Conservation (phyloP, 306 rosid genomes). For the Quercus glauca region DNA sequence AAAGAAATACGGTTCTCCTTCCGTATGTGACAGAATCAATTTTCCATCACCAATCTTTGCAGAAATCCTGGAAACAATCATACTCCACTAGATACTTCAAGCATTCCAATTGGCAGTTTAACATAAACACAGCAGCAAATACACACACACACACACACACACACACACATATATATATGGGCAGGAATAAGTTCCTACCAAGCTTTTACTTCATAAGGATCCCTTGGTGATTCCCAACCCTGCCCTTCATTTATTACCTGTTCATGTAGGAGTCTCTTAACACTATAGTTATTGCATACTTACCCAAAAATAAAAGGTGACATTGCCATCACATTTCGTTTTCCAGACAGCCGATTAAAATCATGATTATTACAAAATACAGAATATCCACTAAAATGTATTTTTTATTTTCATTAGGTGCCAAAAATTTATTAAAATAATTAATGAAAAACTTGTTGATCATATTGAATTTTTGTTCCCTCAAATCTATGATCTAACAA, state of each 20-base stretch:
- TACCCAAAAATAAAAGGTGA: neutral
- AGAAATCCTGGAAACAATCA: slow-evolving; percentile 65
- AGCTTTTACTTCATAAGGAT: slow-evolving; percentile 95
- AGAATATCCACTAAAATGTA: neutral
- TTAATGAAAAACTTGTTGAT: neutral
- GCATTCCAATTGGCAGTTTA: slow-evolving; percentile 10
- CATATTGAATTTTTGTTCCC: neutral
- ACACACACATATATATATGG: neutral
- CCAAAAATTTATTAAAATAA: neutral
- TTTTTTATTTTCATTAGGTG: neutral
- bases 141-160: no score
- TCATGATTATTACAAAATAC: neutral
- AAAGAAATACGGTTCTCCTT: slow-evolving; percentile 80
- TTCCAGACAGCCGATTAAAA: neutral
- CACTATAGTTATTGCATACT: neutral
- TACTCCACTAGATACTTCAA: slow-evolving; percentile 22
- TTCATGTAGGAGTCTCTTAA: neutral
- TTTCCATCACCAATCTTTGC: slow-evolving; percentile 73
- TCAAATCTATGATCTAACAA: neutral
- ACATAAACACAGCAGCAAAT: slow-evolving; percentile 11
- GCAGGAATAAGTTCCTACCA: slow-evolving; percentile 48
- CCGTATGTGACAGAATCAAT: slow-evolving; percentile 53
- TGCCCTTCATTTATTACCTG: slow-evolving; percentile 79
- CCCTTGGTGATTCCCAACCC: slow-evolving; percentile 97
- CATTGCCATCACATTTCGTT: neutral